Base-by-base conservation (phyloP, 305 asterid genomes). In the Fraxinus albicans region DNA sequence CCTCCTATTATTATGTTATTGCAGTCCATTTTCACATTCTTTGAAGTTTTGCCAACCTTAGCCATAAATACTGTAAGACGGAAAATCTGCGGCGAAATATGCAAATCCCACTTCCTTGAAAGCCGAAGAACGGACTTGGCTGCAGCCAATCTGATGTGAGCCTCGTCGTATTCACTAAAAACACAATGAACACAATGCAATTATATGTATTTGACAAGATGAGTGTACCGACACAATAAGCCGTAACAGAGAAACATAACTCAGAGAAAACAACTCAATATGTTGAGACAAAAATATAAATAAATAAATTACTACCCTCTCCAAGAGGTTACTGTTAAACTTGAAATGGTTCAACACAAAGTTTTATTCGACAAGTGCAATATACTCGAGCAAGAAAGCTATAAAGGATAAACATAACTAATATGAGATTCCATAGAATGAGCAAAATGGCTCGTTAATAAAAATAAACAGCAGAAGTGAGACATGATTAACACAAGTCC, bases 101-200 rank as follows among this genome's bases (percentile, higher is more conserved):
- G 94, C 88, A 91, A 88, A 92, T 95, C 99, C 99, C 99, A 95
- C 89, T 91, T 95, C 87, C 93, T 92, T 84, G 99, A 91, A 83
- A 95, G 97, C 85, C 89, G 90, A 77, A 95, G 95, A 81, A 95
- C 90, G 13, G 98, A 89, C 89, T 93, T 95, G 72, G 99, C 98
- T 44, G 98, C 97, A 83, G 97, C 99, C 91, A 93, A 89, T 87
- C 90, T 88, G 79, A 93, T 88, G 83, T 85, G 87, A 63, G 87
- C 91, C 87, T 85, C 90, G 69, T 92, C 96, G 75, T 77, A 85
- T 88, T 89, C 91, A 86, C 99, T 93, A 94, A 78, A 81, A 89
- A 83, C 82, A 81, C 58, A 69, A 19, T 70, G 78, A 65, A 83
- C 60, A 72, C 25, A 17, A 25, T 27, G 40, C 76, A 72, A 72